Conservation (phyloP, 345 rosid genomes). For the Garcia nutans region DNA sequence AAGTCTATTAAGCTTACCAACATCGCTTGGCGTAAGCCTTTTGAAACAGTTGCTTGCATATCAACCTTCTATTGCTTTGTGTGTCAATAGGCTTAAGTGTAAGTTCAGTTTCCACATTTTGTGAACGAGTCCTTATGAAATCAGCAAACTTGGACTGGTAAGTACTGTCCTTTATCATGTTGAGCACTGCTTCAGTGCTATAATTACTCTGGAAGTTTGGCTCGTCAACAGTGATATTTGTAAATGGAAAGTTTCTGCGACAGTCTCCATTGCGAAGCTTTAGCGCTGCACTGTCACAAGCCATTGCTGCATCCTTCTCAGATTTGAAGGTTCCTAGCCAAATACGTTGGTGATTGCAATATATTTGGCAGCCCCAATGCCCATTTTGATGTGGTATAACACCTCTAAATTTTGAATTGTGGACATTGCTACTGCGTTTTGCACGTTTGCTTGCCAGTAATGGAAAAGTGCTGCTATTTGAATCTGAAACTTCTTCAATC, state of each 20-base stretch:
- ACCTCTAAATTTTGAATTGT: constrained; percentile 48
- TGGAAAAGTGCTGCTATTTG: constrained; percentile 29
- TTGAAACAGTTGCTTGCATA: constrained; percentile 49
- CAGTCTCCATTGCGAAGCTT: constrained; percentile 47
- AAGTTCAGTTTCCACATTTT: constrained; percentile 12
- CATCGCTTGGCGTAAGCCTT: constrained; percentile 86
- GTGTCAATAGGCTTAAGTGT: constrained; percentile 15
- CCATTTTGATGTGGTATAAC: constrained; percentile 61
- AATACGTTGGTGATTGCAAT: constrained; percentile 47
- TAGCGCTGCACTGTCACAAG: constrained; percentile 63
- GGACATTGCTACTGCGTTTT: constrained; percentile 4
- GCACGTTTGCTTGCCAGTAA: constrained; percentile 26
- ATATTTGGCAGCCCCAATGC: constrained; percentile 70
- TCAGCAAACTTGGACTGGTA: constrained; percentile 54
- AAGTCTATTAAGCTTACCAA: constrained; percentile 80
- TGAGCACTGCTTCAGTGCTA: constrained; percentile 39
- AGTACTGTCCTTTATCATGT: constrained; percentile 65
- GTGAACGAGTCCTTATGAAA: constrained; percentile 28
- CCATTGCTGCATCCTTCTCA: constrained; percentile 60
- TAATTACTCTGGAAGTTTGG: constrained; percentile 43
- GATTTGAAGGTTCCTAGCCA: constrained; percentile 81
- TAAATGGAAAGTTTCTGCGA: constrained; percentile 44
- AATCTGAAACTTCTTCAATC: constrained; percentile 36
- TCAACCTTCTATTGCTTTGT: constrained; percentile 24
- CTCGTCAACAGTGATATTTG: constrained; percentile 33